A percentile compares a stretch with the other conserved stretches of the same genome.
Evolutionary conservation across 495 filamentous ascomycete species (phyloP).

Genomic region (Lepraria neglecta): DNA sequence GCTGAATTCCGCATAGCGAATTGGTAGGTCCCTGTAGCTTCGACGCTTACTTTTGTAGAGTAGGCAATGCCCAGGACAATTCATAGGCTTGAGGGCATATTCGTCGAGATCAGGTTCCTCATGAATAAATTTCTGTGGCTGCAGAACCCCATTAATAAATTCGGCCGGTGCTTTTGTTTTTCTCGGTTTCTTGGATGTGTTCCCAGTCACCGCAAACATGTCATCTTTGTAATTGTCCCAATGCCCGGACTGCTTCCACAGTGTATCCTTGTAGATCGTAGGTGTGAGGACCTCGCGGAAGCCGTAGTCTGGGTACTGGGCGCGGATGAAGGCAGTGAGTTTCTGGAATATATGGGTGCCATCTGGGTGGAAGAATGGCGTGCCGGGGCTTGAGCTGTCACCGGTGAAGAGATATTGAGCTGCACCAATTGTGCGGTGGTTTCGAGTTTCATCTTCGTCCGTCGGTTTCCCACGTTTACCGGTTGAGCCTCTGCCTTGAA

Average conservation of each 20-base stretch:
- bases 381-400: slow-evolving; percentile 75
- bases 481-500: background rate
- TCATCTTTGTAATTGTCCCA: slow-evolving; percentile 92
- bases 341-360: slow-evolving; percentile 85
- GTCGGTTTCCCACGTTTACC: background rate
- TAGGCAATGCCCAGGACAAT: slow-evolving; percentile 90
- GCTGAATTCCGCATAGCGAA: slow-evolving; percentile 90
- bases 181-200: slow-evolving; percentile 45
- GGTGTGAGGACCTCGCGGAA: slow-evolving; percentile 90
- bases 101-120: slow-evolving; percentile 61
- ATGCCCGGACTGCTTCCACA: slow-evolving; percentile 87
- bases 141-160: slow-evolving; percentile 16
- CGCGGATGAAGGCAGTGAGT: slow-evolving; percentile 74
- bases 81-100: slow-evolving; percentile 94
- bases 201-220: slow-evolving; percentile 82
- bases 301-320: slow-evolving; percentile 80
- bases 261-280: slow-evolving; percentile 83
- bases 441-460: slow-evolving; percentile 15
- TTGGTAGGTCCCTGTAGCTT: slow-evolving; percentile 76
- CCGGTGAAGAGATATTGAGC: slow-evolving; percentile 73
- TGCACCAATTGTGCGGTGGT: slow-evolving; percentile 67
- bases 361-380: slow-evolving; percentile 80
- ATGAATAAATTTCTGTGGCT: slow-evolving; percentile 31
- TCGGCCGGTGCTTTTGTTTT: slow-evolving; percentile 17
- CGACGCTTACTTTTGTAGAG: slow-evolving; percentile 68